Evolutionary conservation across 345 rosid genomes (phyloP).

Genomic region (Eucalyptus microcorys): DNA sequence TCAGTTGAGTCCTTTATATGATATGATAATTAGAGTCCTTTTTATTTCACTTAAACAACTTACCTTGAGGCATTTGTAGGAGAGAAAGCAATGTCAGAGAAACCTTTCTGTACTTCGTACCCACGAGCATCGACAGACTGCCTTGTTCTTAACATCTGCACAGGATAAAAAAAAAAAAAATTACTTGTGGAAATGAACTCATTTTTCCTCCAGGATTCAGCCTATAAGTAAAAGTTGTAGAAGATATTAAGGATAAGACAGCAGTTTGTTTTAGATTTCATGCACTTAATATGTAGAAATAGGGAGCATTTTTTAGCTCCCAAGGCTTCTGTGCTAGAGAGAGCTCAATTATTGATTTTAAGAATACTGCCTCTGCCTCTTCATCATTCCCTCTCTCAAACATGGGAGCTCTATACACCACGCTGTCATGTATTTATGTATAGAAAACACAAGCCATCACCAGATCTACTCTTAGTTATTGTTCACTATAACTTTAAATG

Average conservation of each 20-base stretch:
- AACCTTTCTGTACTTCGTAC: conserved; percentile 31
- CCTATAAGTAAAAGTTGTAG: neutral
- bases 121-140: conserved; percentile 37
- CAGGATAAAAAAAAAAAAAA: neutral
- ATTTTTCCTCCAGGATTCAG: neutral
- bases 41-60: neutral
- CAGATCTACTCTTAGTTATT: neutral
- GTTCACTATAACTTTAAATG: neutral
- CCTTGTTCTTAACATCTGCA: conserved; percentile 59
- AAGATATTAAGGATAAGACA: neutral
- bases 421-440: neutral
- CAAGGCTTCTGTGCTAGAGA: neutral
- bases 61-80: conserved; percentile 55
- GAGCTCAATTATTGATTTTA: neutral
- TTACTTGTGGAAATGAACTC: neutral
- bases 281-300: neutral
- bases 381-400: neutral
- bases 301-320: neutral
- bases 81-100: conserved; percentile 59
- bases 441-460: neutral
- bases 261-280: neutral
- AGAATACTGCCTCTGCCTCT: neutral
- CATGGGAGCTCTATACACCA: neutral
- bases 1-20: neutral
- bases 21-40: neutral